Evolutionary conservation across 345 rosid genomes (phyloP).

Genomic region (Lepidium aucheri): DNA sequence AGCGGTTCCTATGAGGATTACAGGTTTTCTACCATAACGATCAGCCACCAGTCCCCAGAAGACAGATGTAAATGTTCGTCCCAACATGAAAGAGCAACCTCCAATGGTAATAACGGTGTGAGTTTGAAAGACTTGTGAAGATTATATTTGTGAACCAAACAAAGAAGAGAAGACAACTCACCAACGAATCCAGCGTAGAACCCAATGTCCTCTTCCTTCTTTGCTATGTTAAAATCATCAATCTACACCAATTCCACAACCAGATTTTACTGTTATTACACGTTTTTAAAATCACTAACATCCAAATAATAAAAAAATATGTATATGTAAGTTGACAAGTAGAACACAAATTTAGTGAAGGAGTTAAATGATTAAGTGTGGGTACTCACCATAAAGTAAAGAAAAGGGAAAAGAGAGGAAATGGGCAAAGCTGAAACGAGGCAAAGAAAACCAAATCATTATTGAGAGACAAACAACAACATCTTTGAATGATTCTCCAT

Average conservation of each 20-base stretch:
- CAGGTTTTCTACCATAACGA: constrained; percentile 89
- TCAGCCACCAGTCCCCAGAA: constrained; percentile 84
- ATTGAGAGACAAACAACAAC: not conserved
- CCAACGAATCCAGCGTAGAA: constrained; percentile 89
- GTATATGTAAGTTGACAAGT: too few species aligned
- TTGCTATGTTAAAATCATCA: constrained; percentile 61
- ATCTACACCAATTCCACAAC: constrained; percentile 33
- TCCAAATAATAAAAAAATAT: not conserved
- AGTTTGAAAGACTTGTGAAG: not conserved
- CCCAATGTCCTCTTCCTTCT: constrained; percentile 83
- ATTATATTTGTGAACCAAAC: not conserved
- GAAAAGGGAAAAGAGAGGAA: constrained; percentile 80
- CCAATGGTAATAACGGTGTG: constrained; percentile 14
- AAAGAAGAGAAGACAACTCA: constrained; percentile 20
- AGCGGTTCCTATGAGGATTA: constrained; percentile 55
- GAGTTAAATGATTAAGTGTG: not conserved
- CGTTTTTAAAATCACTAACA: not conserved
- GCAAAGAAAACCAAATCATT: not conserved
- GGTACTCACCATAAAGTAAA: constrained; percentile 82
- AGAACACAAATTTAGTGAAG: too few species aligned
- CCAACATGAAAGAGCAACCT: constrained; percentile 90
- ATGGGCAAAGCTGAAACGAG: constrained; percentile 74
- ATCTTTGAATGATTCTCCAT: not conserved
- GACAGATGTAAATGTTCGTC: constrained; percentile 82
- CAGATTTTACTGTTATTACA: not conserved